phyloP scores from a whole-genome alignment of 1,284 basidiomycete species.

The Schizophyllum commune region DNA sequence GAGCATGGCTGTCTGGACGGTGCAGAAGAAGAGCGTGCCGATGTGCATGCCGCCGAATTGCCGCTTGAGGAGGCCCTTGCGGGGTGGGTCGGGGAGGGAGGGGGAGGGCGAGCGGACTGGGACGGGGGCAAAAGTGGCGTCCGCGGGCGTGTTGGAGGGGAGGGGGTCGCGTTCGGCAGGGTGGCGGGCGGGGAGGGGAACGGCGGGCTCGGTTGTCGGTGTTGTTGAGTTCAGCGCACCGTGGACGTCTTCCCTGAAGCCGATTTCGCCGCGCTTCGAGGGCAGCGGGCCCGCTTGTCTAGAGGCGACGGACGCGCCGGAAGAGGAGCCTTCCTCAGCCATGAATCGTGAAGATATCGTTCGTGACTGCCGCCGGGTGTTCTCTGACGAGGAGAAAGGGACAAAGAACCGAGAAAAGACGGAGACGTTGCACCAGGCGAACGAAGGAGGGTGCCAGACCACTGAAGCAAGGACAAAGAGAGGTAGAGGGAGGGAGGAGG shows the following conservation, averaged over 20 bases:
- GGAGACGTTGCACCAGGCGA: not conserved
- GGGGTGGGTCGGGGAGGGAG: slow-evolving; percentile 16
- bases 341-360: not conserved
- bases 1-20: slow-evolving; percentile 35
- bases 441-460: not conserved
- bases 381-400: not conserved
- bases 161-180: slow-evolving; percentile 9
- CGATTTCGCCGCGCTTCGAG: slow-evolving; percentile 58
- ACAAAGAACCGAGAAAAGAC: not conserved
- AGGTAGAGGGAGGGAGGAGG: not conserved
- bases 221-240: slow-evolving; percentile 18
- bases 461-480: not conserved
- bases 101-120: slow-evolving; percentile 14
- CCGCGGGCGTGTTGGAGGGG: slow-evolving; percentile 5
- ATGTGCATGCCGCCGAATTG: slow-evolving; percentile 37
- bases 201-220: slow-evolving; percentile 12
- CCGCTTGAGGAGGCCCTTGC: slow-evolving; percentile 19
- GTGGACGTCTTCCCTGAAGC: slow-evolving; percentile 36
- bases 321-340: not conserved
- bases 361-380: not conserved
- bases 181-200: slow-evolving; percentile 9
- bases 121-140: slow-evolving; percentile 10
- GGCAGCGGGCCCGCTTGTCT: slow-evolving; percentile 57
- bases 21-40: slow-evolving; percentile 36
- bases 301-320: slow-evolving; percentile 2